These are phyloP conservation scores for Planoprotostelium fungivorum DNA, from an alignment of 78 protist genomes.

Conservation along the genomic window DNA sequence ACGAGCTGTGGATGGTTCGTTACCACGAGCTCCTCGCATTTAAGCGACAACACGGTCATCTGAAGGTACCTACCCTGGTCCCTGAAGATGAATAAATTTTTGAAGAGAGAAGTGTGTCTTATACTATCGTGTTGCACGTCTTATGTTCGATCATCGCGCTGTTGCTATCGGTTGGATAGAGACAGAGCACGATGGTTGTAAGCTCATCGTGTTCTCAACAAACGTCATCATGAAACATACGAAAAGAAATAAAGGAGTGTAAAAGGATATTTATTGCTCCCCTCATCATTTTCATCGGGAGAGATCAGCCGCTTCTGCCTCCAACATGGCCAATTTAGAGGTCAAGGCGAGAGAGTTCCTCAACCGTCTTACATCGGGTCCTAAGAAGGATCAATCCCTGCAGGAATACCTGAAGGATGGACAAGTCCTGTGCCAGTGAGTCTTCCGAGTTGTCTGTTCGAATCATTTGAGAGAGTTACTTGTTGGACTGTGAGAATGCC, in stretches of 20 bases:
- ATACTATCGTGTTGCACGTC: too few relatives aligned
- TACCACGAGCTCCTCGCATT: neutral
- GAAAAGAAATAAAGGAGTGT: too few relatives aligned
- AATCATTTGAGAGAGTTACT: neutral
- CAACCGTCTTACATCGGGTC: neutral
- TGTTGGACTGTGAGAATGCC: too few relatives aligned
- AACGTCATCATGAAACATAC: too few relatives aligned
- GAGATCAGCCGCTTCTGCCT: too few relatives aligned
- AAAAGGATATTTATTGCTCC: too few relatives aligned
- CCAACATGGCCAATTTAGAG: neutral
- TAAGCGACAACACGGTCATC: neutral
- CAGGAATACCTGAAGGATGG: neutral
- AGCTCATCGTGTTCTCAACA: too few relatives aligned
- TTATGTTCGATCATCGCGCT: too few relatives aligned
- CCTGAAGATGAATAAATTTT: neutral
- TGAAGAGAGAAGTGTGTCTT: too few relatives aligned
- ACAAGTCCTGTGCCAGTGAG: neutral
- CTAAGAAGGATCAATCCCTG: neutral
- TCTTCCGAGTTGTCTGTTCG: neutral
- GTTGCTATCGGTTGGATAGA: too few relatives aligned
- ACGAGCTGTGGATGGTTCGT: neutral
- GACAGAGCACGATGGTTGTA: too few relatives aligned
- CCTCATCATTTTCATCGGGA: too few relatives aligned
- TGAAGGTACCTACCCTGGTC: neutral
- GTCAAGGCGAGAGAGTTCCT: neutral